Evolutionary conservation across 2,329 filamentous ascomycete species (phyloP), one percentile per base, ranked within the genome.

Genomic region (Sphaerulina musiva): DNA sequence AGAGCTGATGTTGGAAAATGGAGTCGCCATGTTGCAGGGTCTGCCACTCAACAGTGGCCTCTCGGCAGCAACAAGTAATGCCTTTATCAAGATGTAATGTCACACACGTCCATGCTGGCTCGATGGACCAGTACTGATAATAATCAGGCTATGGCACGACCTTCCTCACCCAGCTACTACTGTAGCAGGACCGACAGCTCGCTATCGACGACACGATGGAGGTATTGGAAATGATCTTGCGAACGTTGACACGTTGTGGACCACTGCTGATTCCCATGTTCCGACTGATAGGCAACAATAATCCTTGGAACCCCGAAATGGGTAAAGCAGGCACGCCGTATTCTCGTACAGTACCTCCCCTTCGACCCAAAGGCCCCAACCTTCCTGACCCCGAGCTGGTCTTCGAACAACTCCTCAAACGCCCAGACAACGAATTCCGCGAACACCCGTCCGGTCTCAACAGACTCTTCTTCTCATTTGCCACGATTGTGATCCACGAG

Each of bases 251-350:
- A 20, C 10, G 12, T 26, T 42, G 17, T 6, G 3, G 10, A 2
- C 26, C 10, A 29, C 42, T 29, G 4, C 10, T 44, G 20, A 44
- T 10, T 6, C 26, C 6, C 26, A 4, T 29, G 6, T 44, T 26
- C 12, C 11, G 42, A 26, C 12, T 38, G 10, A 10, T n/a, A 38
- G 42, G 73, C 36, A 66, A 67, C 17, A 77, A 77, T 61, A 79
- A 76, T 57, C 74, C 72, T 4, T 77, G 74, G 72, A 61, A 69
- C 40, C 76, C 77, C 1, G 74, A 79, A 48, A 75, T 80, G 69
- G 78, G 78, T 58, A 78, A 78, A 60, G 77, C 78, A 11, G 76
- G 77, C 5, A 70, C 73, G 2, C 73, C 74, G 2, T 77, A 77
- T 61, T 64, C 67, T 14, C 68, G 74, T 51, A 76, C 66, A 48